These are phyloP conservation scores for Salvia sclarea DNA, from an alignment of 305 asterid genomes.

Conservation along the genomic window DNA sequence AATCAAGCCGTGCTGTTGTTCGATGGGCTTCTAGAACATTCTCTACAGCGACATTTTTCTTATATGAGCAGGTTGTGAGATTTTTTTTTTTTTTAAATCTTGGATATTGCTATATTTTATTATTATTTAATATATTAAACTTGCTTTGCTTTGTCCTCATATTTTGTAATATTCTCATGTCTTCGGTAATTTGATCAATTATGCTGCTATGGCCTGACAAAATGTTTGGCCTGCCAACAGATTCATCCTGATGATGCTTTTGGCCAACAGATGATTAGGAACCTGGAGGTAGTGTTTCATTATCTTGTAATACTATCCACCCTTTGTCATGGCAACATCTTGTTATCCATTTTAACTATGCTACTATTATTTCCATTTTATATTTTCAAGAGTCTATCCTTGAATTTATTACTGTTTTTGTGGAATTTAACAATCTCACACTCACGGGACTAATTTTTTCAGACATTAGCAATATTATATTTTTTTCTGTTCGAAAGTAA, in stretches of 20 bases:
- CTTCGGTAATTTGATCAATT: conserved; percentile 19
- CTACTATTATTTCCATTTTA: not conserved
- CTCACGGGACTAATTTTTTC: conserved; percentile 9
- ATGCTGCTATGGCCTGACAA: conserved; percentile 24
- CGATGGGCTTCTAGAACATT: conserved; percentile 91
- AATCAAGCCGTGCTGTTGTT: conserved; percentile 76
- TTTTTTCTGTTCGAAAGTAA: conserved; percentile 14
- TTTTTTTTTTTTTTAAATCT: conserved; percentile 13
- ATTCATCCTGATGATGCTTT: conserved; percentile 97
- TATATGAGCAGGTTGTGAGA: conserved; percentile 87
- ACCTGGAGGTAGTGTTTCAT: conserved; percentile 76
- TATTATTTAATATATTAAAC: not conserved
- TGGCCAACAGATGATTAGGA: conserved; percentile 96
- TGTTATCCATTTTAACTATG: conserved; percentile 3
- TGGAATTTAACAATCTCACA: conserved; percentile 27
- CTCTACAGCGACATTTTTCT: conserved; percentile 81
- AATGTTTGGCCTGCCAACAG: conserved; percentile 44
- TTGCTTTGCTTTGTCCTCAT: not conserved
- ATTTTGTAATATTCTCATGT: conserved; percentile 19
- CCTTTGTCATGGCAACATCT: conserved; percentile 7
- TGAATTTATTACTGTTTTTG: conserved; percentile 1
- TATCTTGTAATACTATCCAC: conserved; percentile 13
- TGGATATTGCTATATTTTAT: conserved; percentile 1
- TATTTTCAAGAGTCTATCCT: not conserved
- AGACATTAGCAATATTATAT: conserved; percentile 13